Percentiles rank a stretch among this genome's conserved stretches.
These are phyloP conservation scores for Olyra latifolia DNA, from an alignment of 176 grass and related monocot species.

Conservation along the genomic window DNA sequence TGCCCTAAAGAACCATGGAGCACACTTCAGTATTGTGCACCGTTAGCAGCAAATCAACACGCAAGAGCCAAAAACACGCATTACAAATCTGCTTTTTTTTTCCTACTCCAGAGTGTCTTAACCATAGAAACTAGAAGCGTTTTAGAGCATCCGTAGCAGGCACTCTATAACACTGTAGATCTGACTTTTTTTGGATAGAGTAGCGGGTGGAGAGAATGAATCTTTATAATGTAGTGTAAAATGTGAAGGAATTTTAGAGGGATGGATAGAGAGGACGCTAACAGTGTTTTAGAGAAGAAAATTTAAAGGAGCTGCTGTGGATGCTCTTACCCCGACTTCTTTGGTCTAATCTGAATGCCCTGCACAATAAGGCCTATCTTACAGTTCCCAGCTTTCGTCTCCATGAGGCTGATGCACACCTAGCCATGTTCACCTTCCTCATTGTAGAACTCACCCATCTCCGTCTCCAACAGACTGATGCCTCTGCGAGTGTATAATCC, in stretches of 20 bases:
- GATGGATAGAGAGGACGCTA: too few species aligned
- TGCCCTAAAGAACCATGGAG: not conserved
- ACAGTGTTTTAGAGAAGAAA: too few species aligned
- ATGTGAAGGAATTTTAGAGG: too few species aligned
- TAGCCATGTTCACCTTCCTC: slow-evolving; percentile 32
- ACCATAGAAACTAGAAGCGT: not conserved
- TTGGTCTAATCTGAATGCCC: slow-evolving; percentile 67
- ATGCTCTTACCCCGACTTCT: too few species aligned
- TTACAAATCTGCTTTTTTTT: too few species aligned
- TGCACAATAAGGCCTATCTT: slow-evolving; percentile 56
- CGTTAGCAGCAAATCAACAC: not conserved
- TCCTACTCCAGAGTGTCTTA: too few species aligned
- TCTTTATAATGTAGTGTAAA: too few species aligned
- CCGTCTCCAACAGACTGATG: slow-evolving; percentile 49
- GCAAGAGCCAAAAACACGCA: not conserved
- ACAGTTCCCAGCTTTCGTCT: not conserved
- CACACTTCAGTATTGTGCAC: not conserved
- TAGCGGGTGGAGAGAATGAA: too few species aligned
- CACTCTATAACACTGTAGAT: too few species aligned
- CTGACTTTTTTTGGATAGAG: too few species aligned
- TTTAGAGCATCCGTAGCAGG: too few species aligned
- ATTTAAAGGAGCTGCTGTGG: too few species aligned
- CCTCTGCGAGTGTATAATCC: slow-evolving; percentile 12
- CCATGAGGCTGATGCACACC: slow-evolving; percentile 33
- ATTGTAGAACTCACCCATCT: slow-evolving; percentile 43